phyloP scores from a whole-genome alignment of 148 eudicot species.

The Agrostemma githago region DNA sequence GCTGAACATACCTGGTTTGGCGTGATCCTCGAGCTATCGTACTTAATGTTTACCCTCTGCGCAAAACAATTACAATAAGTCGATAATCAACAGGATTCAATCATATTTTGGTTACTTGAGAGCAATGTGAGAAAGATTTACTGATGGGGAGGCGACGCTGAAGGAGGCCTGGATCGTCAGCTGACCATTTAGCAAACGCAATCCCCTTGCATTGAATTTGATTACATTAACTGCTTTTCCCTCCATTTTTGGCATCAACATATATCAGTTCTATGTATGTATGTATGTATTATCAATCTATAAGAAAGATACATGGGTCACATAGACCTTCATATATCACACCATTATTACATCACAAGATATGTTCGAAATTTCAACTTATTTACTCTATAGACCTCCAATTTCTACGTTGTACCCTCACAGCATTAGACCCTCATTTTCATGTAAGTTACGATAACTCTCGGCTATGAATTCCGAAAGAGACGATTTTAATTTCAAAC shows the following conservation, averaged over 20 bases:
- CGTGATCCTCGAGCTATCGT: slow-evolving; percentile 44
- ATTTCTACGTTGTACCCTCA: too few relatives aligned
- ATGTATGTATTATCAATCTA: slow-evolving; percentile 19
- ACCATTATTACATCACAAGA: neutral
- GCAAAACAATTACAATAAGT: neutral
- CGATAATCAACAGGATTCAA: neutral
- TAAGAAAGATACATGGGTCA: neutral
- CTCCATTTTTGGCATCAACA: slow-evolving; percentile 61
- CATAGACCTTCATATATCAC: neutral
- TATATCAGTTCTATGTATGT: too few relatives aligned
- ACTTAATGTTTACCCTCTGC: slow-evolving; percentile 67
- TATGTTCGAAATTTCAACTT: too few relatives aligned
- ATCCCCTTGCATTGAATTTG: slow-evolving; percentile 74
- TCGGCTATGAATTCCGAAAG: too few relatives aligned
- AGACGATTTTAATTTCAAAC: too few relatives aligned
- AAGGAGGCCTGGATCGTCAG: slow-evolving; percentile 69
- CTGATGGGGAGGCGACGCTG: slow-evolving; percentile 59
- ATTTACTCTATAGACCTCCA: too few relatives aligned
- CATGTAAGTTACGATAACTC: too few relatives aligned
- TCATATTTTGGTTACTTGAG: neutral
- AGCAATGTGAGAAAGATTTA: slow-evolving; percentile 19
- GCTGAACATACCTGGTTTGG: slow-evolving; percentile 50
- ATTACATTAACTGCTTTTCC: slow-evolving; percentile 87
- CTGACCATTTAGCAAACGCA: slow-evolving; percentile 67
- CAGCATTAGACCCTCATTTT: too few relatives aligned